Conservation (phyloP, 306 rosid species). For the Quillaja saponaria region DNA sequence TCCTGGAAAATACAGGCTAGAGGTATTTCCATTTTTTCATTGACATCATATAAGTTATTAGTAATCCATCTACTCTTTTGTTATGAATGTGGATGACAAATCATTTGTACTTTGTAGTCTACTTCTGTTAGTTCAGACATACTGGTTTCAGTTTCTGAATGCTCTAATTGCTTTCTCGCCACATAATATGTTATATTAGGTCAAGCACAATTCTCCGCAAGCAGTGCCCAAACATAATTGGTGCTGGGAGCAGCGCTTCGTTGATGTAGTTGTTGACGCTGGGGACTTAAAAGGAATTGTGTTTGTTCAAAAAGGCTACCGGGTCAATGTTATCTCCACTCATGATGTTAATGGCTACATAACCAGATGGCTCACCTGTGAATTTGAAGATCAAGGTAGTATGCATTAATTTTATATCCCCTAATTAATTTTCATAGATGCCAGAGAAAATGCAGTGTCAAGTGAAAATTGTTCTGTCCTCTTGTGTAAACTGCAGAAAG, state of each 20-base stretch:
- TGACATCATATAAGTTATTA: slow-evolving; percentile 21
- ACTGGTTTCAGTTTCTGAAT: slow-evolving; percentile 18
- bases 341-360: slow-evolving; percentile 80
- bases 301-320: slow-evolving; percentile 86
- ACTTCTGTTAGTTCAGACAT: slow-evolving; percentile 20
- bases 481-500: slow-evolving; percentile 72
- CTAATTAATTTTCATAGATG: slow-evolving; percentile 22
- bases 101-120: slow-evolving; percentile 8
- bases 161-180: slow-evolving; percentile 21
- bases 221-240: slow-evolving; percentile 61
- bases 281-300: slow-evolving; percentile 71
- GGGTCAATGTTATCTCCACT: slow-evolving; percentile 77
- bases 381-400: slow-evolving; percentile 73
- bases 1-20: slow-evolving; percentile 91
- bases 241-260: slow-evolving; percentile 88
- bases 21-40: slow-evolving; percentile 53
- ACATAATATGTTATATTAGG: slow-evolving; percentile 51
- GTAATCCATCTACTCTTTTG: slow-evolving; percentile 9
- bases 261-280: slow-evolving; percentile 73
- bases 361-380: slow-evolving; percentile 59
- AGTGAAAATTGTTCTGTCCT: slow-evolving; percentile 31
- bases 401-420: slow-evolving; percentile 21
- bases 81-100: slow-evolving; percentile 20
- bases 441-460: slow-evolving; percentile 27
- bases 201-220: slow-evolving; percentile 56